Evolutionary conservation across 1,284 basidiomycete genomes (phyloP), one percentile per base, ranked within the genome.

Genomic region (Laetiporus sulphureus): DNA sequence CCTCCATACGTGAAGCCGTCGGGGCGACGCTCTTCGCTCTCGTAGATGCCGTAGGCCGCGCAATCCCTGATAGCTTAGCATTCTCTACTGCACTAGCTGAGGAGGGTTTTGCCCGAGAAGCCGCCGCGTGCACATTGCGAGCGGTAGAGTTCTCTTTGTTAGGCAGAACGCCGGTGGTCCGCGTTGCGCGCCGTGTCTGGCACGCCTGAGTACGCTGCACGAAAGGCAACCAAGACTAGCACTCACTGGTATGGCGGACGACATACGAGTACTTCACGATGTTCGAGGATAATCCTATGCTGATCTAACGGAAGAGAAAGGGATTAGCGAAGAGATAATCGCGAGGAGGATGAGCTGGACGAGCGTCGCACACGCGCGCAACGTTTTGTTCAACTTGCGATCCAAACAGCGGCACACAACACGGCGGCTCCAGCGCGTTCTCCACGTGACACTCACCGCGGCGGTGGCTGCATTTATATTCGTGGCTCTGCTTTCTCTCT

Each of bases 91-190:
- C 62, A 45, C 68, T 58, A 35, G 65, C 58, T 8, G 66, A 57
- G 40, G 68, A 36, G 29, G 44, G 63, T 65, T 83, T 83, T 58
- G 72, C 63, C 56, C 80, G 79, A 42, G 77, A 70, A 25, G 67
- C 61, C 37, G 72, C 65, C n/a, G n/a, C n/a, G 55, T 76, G 65
- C 46, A 71, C 67, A 33, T 71, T 71, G 45, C 76, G 72, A 40
- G 72, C 73, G 47, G 75, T 62, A 19, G 64, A 61, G 41, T 68
- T 84, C 68, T 82, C 79, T 53, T 68, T 74, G 56, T 83, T 79
- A 59, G 77, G 81, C 52, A 73, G 68, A 22, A 69, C 64, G 32
- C 66, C 57, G 8, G 66, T 58, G 11, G 56, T 46, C 41, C 73
- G 73, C 41, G 71, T 72, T 39, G 70, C 70, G 56, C 79, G 72